Base-by-base conservation (phyloP, 2,329 filamentous ascomycete species). In the Septoria petroselini region DNA sequence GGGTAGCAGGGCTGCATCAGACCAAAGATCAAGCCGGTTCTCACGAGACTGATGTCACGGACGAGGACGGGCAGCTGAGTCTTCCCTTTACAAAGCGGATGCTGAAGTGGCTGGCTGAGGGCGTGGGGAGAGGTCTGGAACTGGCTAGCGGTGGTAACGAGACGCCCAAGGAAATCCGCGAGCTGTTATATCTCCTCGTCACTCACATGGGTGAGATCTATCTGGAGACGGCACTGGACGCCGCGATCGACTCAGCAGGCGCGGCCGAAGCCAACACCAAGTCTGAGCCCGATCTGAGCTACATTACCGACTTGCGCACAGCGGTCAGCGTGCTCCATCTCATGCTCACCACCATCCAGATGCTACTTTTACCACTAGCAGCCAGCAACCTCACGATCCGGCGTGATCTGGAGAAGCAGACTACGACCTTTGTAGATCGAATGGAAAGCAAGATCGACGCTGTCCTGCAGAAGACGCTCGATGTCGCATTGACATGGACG, bases 51-150 rank as follows among this genome's bases (percentile, higher is more conserved):
- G 91, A 95, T 44, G 86, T 97, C 25, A 84, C 85, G 0, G 93
- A 97, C 52, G 84, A 91, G 64, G 91, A 98, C 63, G 93, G 93
- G 27, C 77, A 83, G 49, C 74, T 97, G 19, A 91, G 84, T 59
- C 76, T 94, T 3, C 76, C 82, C n/a, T 90, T 87, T 67, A 88
- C 91, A n/a, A 97, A 97, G 72, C 82, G 93, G 50, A 98, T 98
- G 91, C 79, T 98, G 53, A 94, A 88, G 66, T 98, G 93, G 93
- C 75, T 98, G 33, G 93, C 93, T 2, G 93, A 98, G 73, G 90
- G 88, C 55, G 91, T 98, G 18, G 87, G 93, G 31, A 80, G 93
- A 56, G 89, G 90, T 0, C 77, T 98, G 7, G 93, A 98, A 68
- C 77, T 98, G n/a, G 90, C 88, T 18, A 85, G 88, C 18, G 62